Percentiles rank a stretch among this genome's conserved stretches.
Conservation (phyloP, 2,329 filamentous ascomycete genomes). For the Teratosphaeria viscida region DNA sequence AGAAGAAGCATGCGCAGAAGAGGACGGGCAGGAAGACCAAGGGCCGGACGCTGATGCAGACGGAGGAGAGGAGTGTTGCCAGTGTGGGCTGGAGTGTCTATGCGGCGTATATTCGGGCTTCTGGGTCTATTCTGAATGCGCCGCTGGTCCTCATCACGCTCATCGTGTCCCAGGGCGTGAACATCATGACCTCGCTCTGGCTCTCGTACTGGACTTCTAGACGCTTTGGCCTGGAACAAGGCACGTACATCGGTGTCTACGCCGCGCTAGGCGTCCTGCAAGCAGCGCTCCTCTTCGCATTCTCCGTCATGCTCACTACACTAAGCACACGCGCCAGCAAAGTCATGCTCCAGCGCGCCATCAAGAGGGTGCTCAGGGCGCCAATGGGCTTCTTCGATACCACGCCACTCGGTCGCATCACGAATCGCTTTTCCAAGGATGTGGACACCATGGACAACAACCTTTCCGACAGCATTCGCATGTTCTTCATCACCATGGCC, state of each 20-base stretch:
- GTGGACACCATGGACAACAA: constrained; percentile 87
- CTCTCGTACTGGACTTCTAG: constrained; percentile 86
- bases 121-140: constrained; percentile 59
- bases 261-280: constrained; percentile 63
- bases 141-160: constrained; percentile 55
- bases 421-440: constrained; percentile 90
- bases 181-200: constrained; percentile 84
- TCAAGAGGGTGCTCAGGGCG: constrained; percentile 59
- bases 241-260: constrained; percentile 53
- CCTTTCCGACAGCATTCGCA: constrained; percentile 76
- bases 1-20: constrained; percentile 50
- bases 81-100: constrained; percentile 77
- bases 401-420: constrained; percentile 87
- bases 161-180: constrained; percentile 65
- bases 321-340: constrained; percentile 74
- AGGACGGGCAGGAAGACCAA: constrained; percentile 41
- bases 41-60: constrained; percentile 58
- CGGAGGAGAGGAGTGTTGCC: constrained; percentile 58
- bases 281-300: constrained; percentile 66
- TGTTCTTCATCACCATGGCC: constrained; percentile 78
- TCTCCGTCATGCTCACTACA: constrained; percentile 67
- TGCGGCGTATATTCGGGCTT: constrained; percentile 63
- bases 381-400: constrained; percentile 93
- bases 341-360: constrained; percentile 68
- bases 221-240: constrained; percentile 57